A percentile compares a stretch with the other conserved stretches of the same genome.
Evolutionary conservation across 495 filamentous ascomycete species (phyloP).

Genomic region (Apodospora peruviana): DNA sequence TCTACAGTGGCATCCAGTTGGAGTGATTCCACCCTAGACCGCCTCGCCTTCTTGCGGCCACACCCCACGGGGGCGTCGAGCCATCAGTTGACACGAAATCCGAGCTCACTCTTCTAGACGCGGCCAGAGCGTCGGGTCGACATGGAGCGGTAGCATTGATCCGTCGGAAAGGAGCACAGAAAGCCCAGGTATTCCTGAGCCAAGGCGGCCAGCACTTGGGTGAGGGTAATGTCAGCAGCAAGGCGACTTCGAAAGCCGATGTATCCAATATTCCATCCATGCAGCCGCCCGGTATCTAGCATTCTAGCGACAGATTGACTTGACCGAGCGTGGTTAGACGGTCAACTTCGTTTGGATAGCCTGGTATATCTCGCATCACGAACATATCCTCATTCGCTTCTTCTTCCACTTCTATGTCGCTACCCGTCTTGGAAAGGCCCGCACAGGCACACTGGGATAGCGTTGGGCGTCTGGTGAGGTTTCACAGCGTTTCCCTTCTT

Average conservation of each 20-base stretch:
- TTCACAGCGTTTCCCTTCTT: constrained; percentile 8
- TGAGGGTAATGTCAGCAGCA: not conserved
- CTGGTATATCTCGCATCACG: not conserved
- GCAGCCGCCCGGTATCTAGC: too few species aligned
- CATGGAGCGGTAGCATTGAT: too few species aligned
- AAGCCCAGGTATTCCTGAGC: too few species aligned
- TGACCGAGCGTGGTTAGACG: not conserved
- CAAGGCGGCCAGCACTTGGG: not conserved
- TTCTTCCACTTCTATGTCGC: not conserved
- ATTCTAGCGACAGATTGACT: not conserved
- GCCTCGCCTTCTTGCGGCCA: too few species aligned
- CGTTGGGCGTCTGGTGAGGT: constrained; percentile 1
- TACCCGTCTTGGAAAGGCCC: constrained; percentile 1
- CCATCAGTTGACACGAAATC: too few species aligned
- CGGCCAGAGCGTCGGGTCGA: too few species aligned
- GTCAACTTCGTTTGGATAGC: not conserved
- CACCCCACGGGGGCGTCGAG: too few species aligned
- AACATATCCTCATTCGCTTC: not conserved
- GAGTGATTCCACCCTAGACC: too few species aligned
- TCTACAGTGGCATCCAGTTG: too few species aligned
- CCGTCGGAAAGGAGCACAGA: too few species aligned
- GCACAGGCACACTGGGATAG: too few species aligned
- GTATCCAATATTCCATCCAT: not conserved
- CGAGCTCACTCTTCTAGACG: too few species aligned
- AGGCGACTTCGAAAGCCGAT: not conserved